phyloP scores from a whole-genome alignment of 176 grass and related monocot species.

The Lolium rigidum region DNA sequence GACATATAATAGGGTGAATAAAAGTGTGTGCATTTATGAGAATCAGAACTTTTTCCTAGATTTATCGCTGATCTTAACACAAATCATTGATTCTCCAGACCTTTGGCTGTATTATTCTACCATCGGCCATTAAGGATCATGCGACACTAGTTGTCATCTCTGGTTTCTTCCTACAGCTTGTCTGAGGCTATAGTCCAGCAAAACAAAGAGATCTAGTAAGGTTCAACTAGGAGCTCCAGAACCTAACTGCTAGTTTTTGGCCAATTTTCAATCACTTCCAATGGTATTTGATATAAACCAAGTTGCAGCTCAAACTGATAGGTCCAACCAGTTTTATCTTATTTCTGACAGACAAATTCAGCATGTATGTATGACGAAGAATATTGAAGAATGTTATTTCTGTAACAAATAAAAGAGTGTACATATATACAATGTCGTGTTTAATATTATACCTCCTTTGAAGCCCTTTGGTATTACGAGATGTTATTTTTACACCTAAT shows the following conservation, averaged over 20 bases:
- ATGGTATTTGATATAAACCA: neutral
- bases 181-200: no score
- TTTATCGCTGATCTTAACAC: no score
- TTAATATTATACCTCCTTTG: neutral
- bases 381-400: neutral
- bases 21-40: no score
- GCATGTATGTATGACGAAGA: neutral
- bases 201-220: no score
- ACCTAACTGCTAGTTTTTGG: neutral
- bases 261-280: neutral
- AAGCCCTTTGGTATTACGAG: neutral
- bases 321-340: slow-evolving; percentile 10
- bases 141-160: no score
- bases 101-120: no score
- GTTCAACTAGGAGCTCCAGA: neutral
- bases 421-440: neutral
- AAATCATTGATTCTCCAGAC: no score
- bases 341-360: neutral
- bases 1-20: no score
- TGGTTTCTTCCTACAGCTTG: no score
- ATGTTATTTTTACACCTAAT: neutral
- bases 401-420: neutral
- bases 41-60: no score
- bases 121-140: no score
- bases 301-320: neutral